phyloP scores from a whole-genome alignment of 2,329 filamentous ascomycete genomes.

The Colletotrichum sp. region DNA sequence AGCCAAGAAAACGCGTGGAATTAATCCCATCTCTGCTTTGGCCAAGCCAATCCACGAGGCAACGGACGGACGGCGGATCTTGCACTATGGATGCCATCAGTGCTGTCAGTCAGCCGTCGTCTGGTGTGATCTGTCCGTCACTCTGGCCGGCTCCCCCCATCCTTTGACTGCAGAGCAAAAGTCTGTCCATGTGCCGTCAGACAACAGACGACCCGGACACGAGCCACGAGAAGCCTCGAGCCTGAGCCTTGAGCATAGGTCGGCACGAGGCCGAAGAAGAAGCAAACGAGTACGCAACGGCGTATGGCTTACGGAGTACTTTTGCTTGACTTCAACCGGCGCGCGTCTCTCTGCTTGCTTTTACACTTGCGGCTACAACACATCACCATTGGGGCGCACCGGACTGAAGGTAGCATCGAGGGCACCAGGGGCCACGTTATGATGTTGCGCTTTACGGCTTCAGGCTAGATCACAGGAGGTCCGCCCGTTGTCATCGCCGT shows the following conservation, averaged over 20 bases:
- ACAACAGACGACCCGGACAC: not conserved
- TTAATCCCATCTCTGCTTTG: not conserved
- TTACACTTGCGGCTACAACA: not conserved
- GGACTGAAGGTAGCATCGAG: not conserved
- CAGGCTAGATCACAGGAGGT: not conserved
- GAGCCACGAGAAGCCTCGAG: not conserved
- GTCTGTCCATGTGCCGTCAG: not conserved
- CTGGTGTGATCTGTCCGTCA: constrained; percentile 4
- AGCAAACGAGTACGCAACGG: not conserved
- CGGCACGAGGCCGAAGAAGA: not conserved
- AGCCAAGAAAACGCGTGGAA: not conserved
- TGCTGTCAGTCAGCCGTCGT: constrained; percentile 15
- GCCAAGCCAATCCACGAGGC: not conserved
- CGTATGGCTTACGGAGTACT: not conserved
- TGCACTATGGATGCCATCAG: not conserved
- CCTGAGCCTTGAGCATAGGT: not conserved
- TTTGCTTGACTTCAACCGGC: not conserved
- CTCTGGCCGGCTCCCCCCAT: not conserved
- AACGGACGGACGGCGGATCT: not conserved
- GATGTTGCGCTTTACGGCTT: not conserved
- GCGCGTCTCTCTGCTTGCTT: constrained; percentile 10
- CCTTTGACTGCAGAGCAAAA: not conserved
- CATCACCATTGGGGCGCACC: not conserved
- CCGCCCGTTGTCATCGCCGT: constrained; percentile 10
- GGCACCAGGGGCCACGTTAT: not conserved